phyloP scores from a whole-genome alignment of 2,329 filamentous ascomycete genomes.

The Aspergillus unguis region DNA sequence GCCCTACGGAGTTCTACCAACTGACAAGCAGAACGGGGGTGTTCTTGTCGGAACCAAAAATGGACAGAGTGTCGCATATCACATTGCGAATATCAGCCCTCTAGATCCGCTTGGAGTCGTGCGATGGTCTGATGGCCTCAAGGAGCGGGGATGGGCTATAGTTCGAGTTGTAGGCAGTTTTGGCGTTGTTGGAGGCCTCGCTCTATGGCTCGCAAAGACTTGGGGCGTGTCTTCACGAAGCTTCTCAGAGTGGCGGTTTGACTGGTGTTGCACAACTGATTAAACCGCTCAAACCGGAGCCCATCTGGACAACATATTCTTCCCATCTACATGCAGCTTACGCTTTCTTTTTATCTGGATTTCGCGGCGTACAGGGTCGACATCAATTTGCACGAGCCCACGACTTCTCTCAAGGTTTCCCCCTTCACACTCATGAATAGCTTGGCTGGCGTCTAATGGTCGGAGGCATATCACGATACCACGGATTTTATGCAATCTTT shows the following conservation, averaged over 20 bases:
- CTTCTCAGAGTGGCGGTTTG: slow-evolving; percentile 31
- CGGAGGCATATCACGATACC: background rate
- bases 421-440: too few relatives aligned
- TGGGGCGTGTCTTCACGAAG: slow-evolving; percentile 37
- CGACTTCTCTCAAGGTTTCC: background rate
- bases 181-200: slow-evolving; percentile 69
- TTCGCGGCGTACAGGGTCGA: background rate
- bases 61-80: slow-evolving; percentile 32
- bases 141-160: slow-evolving; percentile 62
- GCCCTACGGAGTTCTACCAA: slow-evolving; percentile 24
- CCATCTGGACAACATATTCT: background rate
- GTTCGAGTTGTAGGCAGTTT: slow-evolving; percentile 72
- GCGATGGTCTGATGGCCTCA: slow-evolving; percentile 64
- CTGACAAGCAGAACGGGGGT: slow-evolving; percentile 24
- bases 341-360: background rate
- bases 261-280: slow-evolving; percentile 20
- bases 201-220: slow-evolving; percentile 57
- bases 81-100: slow-evolving; percentile 44
- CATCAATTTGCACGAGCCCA: background rate
- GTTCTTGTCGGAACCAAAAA: slow-evolving; percentile 25
- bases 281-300: background rate
- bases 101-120: slow-evolving; percentile 79
- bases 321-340: background rate
- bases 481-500: background rate
- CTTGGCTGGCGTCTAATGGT: background rate